These are phyloP conservation scores for Cicer cuneatum DNA, from an alignment of 306 rosid species.

Conservation along the genomic window DNA sequence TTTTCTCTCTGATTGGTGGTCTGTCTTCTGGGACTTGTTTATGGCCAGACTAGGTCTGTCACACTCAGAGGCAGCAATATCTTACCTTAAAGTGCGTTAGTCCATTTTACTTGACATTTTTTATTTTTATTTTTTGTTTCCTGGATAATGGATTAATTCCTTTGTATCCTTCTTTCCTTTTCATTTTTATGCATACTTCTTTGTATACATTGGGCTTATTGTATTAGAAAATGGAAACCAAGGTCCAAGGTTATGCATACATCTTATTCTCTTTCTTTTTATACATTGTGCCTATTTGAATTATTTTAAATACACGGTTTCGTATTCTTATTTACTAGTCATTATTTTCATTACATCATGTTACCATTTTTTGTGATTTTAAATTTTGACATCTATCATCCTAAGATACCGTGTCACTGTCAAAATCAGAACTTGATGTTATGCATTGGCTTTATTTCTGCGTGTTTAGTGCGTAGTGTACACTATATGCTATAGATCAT, in stretches of 20 bases:
- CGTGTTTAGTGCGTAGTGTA: constrained; percentile 31
- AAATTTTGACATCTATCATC: background rate
- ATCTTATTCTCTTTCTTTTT: constrained; percentile 11
- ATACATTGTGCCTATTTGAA: background rate
- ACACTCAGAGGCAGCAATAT: constrained; percentile 69
- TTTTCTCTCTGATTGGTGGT: constrained; percentile 95
- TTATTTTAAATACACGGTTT: background rate
- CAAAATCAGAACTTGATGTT: constrained; percentile 32
- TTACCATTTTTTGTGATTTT: constrained; percentile 15
- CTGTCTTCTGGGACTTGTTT: constrained; percentile 80
- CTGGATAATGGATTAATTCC: constrained; percentile 24
- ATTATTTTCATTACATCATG: constrained; percentile 7
- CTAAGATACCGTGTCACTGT: constrained; percentile 1
- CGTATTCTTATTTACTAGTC: background rate
- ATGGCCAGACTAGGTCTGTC: constrained; percentile 61
- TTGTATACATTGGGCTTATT: background rate
- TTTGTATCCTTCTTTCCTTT: constrained; percentile 6
- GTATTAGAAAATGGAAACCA: constrained; percentile 28
- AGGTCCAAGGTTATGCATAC: background rate
- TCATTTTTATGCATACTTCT: background rate
- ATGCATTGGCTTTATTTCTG: constrained; percentile 6
- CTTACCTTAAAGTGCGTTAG: constrained; percentile 61
- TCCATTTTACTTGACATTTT: background rate
- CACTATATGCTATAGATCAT: constrained; percentile 15
- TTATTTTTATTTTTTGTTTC: background rate